Evolutionary conservation across 257 asterid genomes (phyloP), one percentile per base, ranked within the genome.

Genomic region (Solanum sparsipilum): DNA sequence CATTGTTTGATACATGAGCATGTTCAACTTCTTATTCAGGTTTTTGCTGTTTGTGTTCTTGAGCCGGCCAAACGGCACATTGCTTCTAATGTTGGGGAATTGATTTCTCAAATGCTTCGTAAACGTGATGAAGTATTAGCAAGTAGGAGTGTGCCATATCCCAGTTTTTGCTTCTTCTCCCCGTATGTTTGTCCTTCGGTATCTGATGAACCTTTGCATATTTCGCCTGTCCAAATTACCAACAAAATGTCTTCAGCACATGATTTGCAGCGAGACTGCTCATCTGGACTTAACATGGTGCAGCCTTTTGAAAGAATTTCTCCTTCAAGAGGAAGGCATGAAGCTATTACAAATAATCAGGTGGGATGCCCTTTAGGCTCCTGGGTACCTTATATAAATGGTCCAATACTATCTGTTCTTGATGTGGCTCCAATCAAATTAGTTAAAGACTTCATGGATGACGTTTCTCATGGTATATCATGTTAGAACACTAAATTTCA

Each of bases 351-450:
- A 31, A 90, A 84, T 88, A 92, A 86, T 82, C 93, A 46, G 88
- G 88, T 88, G 89, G 89, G 83, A 84, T 76, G 89, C 91, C 89
- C 83, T 48, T 94, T 88, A 56, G 88, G 74, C 91, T 72, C 93
- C 85, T 95, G 98, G 99, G 88, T 90, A 88, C 98, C 99, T 89
- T 91, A 87, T 48, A 87, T 94, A 87, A 92, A 92, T 91, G 97
- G 96, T 85, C 95, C 95, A 9, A 90, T 95, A 90, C 81, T 92
- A 85, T 93, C 99, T 75, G 91, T 96, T 88, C 87, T 91, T 87
- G 99, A 97, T 93, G 99, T 96, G 86, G 98, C 98, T 85, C 99
- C 99, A 9, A 95, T 97, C 86, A 93, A 91, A 90, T 93, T 97
- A 85, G 96, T 90, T 89, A 94, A 92, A 86, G 93, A 90, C 92